Base-by-base conservation (phyloP, 2,329 filamentous ascomycete genomes). In the Aspergillus novofumigatus region DNA sequence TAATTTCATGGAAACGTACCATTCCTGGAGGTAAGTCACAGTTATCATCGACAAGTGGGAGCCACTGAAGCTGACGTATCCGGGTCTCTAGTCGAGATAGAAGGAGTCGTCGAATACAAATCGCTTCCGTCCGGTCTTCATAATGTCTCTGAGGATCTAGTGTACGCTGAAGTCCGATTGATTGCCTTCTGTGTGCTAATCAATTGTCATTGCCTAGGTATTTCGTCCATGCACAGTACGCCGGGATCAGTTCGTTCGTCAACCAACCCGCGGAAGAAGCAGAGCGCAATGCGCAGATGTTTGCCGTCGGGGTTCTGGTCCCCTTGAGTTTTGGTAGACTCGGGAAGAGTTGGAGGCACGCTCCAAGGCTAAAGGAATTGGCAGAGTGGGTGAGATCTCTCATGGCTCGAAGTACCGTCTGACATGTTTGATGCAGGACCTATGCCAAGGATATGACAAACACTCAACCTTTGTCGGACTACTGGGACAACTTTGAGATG, bases 81-180 rank as follows among this genome's bases (percentile, higher is more conserved):
- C 45, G 25, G 26, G 25, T 52, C 53, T 49, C 57, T 56, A 83
- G 80, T 85, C 44, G 74, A 81, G 49, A 83, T 97, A 51, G 90
- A 96, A 65, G 91, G 91, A 55, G 86, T 89, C 25, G 91, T 97
- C 68, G 94, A 99, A 76, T 99, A 92, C 83, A 97, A 97, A 77
- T 95, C 91, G 60, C 82, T 99, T 49, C 94, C 94, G 2, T 97
- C 93, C 0, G 94, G 94, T 25, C 76, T 97, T 51, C 94, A 99
- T 76, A 89, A 91, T 56, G 91, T 97, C 21, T 81, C 87, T 32
- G 86, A 92, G 63, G 94, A 99, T 74, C 80, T 97, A 52, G 80
- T 89, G 75, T 84, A 76, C 53, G 71, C 61, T 21, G 7, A n/a
- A 48, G 44, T 35, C 25, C 47, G 21, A 14, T 20, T 14, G 17